phyloP scores from a whole-genome alignment of 139 green algal species.

The Deuterostichococcus epilithicus region DNA sequence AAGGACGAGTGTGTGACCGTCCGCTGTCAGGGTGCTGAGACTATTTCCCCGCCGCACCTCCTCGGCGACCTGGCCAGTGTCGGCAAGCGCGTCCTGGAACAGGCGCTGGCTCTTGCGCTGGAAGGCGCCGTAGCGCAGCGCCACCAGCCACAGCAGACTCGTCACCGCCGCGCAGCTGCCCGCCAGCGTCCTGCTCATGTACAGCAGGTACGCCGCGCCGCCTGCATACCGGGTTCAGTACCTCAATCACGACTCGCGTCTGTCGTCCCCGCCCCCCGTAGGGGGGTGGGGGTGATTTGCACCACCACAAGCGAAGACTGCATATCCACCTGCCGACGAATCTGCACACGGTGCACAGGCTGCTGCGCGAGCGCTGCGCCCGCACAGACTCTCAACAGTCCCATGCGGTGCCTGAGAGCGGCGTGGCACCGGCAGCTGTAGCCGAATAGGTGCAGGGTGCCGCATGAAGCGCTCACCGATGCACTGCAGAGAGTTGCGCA shows the following conservation, averaged over 20 bases:
- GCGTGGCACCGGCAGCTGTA: not conserved
- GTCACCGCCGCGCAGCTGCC: constrained; percentile 43
- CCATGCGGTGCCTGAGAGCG: too few species aligned
- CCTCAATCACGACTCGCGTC: not conserved
- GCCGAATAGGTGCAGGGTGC: not conserved
- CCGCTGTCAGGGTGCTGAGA: too few species aligned
- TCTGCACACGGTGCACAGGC: too few species aligned
- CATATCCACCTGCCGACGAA: too few species aligned
- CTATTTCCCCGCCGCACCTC: constrained; percentile 39
- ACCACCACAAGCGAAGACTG: too few species aligned
- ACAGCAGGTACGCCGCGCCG: constrained; percentile 63
- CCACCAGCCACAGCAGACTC: constrained; percentile 55
- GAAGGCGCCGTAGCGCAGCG: constrained; percentile 57
- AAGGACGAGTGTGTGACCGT: too few species aligned
- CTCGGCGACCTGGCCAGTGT: constrained; percentile 60
- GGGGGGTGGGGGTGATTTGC: too few species aligned
- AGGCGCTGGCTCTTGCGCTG: constrained; percentile 49
- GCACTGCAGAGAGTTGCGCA: constrained; percentile 73
- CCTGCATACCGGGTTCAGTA: constrained; percentile 31
- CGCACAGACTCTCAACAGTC: too few species aligned
- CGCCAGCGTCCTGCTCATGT: constrained; percentile 57
- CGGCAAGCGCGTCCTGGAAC: constrained; percentile 65
- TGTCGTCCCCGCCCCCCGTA: not conserved
- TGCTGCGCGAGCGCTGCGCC: too few species aligned
- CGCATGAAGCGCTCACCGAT: constrained; percentile 38